Conservation (phyloP, 139 green algal species). For the Tetradesmus obliquus region DNA sequence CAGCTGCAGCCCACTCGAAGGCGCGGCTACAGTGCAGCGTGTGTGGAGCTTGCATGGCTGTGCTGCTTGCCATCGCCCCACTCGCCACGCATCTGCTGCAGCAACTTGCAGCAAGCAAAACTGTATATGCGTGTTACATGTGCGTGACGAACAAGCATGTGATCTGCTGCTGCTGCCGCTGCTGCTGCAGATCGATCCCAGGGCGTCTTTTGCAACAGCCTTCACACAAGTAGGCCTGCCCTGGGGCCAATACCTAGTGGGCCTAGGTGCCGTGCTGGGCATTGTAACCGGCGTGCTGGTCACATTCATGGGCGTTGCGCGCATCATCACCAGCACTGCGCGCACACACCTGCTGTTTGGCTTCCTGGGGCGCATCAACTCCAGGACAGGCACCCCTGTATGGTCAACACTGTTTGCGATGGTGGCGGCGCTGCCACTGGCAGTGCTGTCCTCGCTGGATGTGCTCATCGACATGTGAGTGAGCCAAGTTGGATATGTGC, state of each 20-base stretch:
- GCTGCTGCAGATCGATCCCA: conserved; percentile 52
- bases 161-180: not conserved
- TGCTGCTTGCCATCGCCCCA: not conserved
- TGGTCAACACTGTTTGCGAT: conserved; percentile 54
- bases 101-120: not conserved
- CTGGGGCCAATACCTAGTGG: conserved; percentile 22
- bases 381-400: conserved; percentile 54
- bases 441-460: not conserved
- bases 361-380: conserved; percentile 57
- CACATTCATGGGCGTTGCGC: conserved; percentile 70
- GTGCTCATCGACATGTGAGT: conserved; percentile 10
- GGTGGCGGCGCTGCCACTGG: not conserved
- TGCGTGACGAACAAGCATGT: too few species aligned
- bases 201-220: conserved; percentile 64
- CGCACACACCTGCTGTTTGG: not conserved
- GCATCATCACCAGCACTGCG: conserved; percentile 53
- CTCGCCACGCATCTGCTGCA: not conserved
- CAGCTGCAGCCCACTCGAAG: too few species aligned
- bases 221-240: conserved; percentile 47
- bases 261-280: conserved; percentile 42
- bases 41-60: not conserved
- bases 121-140: too few species aligned
- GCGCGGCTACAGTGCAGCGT: too few species aligned
- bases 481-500: too few species aligned
- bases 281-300: conserved; percentile 67